These are phyloP conservation scores for Neonectria magnoliae DNA, from an alignment of 2,329 filamentous ascomycete genomes.

Conservation along the genomic window DNA sequence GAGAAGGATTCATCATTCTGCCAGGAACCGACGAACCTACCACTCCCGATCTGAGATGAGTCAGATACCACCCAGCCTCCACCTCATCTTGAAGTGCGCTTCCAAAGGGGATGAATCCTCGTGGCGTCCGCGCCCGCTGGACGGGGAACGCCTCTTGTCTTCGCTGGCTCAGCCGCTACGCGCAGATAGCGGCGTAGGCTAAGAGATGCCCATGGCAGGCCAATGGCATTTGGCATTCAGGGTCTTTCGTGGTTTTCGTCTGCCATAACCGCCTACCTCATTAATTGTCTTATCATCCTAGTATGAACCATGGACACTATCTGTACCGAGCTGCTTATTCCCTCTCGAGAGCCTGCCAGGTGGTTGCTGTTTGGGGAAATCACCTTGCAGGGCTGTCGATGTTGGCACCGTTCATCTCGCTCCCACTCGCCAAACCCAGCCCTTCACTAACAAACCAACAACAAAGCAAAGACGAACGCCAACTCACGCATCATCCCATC, in stretches of 20 bases:
- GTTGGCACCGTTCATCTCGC: background rate
- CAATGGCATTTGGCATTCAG: background rate
- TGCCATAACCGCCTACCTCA: background rate
- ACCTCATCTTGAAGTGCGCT: background rate
- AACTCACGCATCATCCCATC: constrained; percentile 2
- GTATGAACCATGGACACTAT: no score
- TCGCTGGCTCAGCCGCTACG: background rate
- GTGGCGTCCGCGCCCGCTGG: background rate
- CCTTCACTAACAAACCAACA: background rate
- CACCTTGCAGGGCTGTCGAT: background rate
- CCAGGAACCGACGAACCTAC: background rate
- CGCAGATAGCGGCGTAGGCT: background rate
- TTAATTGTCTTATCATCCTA: background rate
- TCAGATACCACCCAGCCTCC: background rate
- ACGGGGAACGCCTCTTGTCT: background rate
- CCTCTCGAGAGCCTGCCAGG: background rate
- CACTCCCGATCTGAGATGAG: constrained; percentile 2
- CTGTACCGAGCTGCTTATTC: background rate
- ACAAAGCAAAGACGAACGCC: background rate
- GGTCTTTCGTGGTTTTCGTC: background rate
- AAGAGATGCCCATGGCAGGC: background rate
- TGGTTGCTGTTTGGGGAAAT: background rate
- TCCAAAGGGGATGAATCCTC: background rate
- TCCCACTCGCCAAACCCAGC: background rate
- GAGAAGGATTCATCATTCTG: background rate